A percentile compares a stretch with the other conserved stretches of the same genome.
These are phyloP conservation scores for Pseudopithomyces chartarum DNA, from an alignment of 2,329 filamentous ascomycete species.

Conservation along the genomic window DNA sequence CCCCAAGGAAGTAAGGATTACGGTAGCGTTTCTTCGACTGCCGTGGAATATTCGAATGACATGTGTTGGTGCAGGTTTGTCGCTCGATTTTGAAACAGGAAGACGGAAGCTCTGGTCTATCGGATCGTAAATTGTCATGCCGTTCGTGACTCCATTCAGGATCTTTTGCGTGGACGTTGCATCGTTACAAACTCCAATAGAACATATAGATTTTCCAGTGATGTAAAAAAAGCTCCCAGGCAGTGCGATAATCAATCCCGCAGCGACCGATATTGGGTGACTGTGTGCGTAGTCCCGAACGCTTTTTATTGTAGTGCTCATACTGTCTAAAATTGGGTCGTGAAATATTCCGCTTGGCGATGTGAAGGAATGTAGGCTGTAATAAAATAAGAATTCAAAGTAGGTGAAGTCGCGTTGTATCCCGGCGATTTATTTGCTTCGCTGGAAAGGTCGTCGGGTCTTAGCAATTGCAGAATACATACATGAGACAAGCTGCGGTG, in stretches of 20 bases:
- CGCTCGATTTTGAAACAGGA: slow-evolving; percentile 21
- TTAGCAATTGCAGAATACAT: neutral
- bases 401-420: neutral
- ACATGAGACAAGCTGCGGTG: neutral
- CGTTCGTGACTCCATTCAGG: slow-evolving; percentile 1
- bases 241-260: slow-evolving; percentile 23
- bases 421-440: neutral
- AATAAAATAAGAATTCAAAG: too few species aligned
- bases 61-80: slow-evolving; percentile 15
- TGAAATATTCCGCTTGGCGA: too few species aligned
- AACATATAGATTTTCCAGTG: slow-evolving; percentile 18
- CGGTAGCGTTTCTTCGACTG: slow-evolving; percentile 14
- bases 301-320: slow-evolving; percentile 23
- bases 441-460: neutral
- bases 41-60: slow-evolving; percentile 18
- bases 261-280: slow-evolving; percentile 25
- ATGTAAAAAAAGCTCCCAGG: slow-evolving; percentile 27
- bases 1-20: slow-evolving; percentile 10
- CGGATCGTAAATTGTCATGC: slow-evolving; percentile 13
- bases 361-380: too few species aligned
- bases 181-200: slow-evolving; percentile 13
- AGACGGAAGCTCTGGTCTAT: slow-evolving; percentile 10
- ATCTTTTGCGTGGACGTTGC: slow-evolving; percentile 3
- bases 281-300: slow-evolving; percentile 29
- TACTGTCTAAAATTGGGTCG: slow-evolving; percentile 9